Evolutionary conservation across 1,139 yeast genomes (phyloP).

Genomic region (Suhomyces wounanorum): DNA sequence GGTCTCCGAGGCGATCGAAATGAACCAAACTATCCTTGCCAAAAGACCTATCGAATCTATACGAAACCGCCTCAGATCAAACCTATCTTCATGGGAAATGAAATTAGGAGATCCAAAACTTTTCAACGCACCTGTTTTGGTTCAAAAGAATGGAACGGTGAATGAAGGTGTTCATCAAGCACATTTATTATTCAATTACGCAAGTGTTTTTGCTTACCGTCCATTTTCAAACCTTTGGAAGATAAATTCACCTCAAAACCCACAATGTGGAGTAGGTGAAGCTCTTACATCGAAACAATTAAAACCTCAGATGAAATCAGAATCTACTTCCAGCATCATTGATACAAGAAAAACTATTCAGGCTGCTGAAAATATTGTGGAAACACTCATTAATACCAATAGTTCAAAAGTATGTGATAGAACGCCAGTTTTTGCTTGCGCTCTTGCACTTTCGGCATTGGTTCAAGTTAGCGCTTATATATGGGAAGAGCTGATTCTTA

Average conservation of each 20-base stretch:
- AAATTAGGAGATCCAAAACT: constrained; percentile 44
- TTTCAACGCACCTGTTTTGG: constrained; percentile 42
- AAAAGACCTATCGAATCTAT: constrained; percentile 36
- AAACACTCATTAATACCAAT: constrained; percentile 46
- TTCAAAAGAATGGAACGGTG: constrained; percentile 41
- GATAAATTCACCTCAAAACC: constrained; percentile 44
- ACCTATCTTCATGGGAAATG: constrained; percentile 52
- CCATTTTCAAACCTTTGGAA: constrained; percentile 55
- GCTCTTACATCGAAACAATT: constrained; percentile 11
- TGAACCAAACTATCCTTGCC: constrained; percentile 45
- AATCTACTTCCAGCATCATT: constrained; percentile 43
- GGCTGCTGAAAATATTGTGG: constrained; percentile 51
- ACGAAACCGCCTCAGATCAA: constrained; percentile 38
- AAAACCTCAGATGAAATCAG: constrained; percentile 12
- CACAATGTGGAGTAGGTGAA: constrained; percentile 34
- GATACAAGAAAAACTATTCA: constrained; percentile 55
- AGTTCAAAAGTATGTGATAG: constrained; percentile 42
- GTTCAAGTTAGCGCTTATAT: constrained; percentile 52
- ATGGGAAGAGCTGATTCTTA: constrained; percentile 38
- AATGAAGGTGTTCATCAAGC: constrained; percentile 56
- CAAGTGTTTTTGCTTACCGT: constrained; percentile 52
- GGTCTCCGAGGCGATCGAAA: constrained; percentile 49
- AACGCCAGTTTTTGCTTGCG: constrained; percentile 53
- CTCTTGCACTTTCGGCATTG: constrained; percentile 50
- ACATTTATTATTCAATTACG: constrained; percentile 46